Evolutionary conservation across 805 yeast genomes (phyloP).

Genomic region (Yarrowia sp.): DNA sequence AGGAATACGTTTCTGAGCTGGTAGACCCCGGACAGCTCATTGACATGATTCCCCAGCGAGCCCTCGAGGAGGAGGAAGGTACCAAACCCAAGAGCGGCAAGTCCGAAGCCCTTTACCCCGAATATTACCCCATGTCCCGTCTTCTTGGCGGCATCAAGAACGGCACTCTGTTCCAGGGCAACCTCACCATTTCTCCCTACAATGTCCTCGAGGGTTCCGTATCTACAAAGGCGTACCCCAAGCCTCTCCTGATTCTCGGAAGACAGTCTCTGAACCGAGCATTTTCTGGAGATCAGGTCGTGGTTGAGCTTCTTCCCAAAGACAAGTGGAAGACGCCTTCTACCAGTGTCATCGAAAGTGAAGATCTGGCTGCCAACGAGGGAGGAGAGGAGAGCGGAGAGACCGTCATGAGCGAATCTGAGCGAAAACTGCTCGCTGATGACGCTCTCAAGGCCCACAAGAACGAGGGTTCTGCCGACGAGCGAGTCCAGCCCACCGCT

Average conservation of each 20-base stretch:
- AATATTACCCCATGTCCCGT: constrained; percentile 80
- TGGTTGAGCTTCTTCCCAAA: constrained; percentile 86
- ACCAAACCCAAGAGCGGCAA: constrained; percentile 45
- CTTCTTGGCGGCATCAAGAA: constrained; percentile 88
- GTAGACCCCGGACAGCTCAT: constrained; percentile 76
- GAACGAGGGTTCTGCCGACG: constrained; percentile 48
- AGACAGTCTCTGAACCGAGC: constrained; percentile 86
- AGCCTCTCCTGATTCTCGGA: constrained; percentile 83
- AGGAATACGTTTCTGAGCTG: constrained; percentile 72
- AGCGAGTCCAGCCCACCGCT: constrained; percentile 86
- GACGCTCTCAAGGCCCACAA: constrained; percentile 68
- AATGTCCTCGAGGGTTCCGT: constrained; percentile 89
- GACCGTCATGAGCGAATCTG: constrained; percentile 66
- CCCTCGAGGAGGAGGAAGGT: constrained; percentile 43
- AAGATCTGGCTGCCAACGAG: constrained; percentile 58
- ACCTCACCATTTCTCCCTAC: constrained; percentile 78
- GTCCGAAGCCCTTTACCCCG: constrained; percentile 69
- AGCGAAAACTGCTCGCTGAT: constrained; percentile 72
- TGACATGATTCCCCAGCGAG: constrained; percentile 71
- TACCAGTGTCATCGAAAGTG: constrained; percentile 78
- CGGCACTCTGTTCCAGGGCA: constrained; percentile 88
- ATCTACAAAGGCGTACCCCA: constrained; percentile 71
- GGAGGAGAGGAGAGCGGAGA: constrained; percentile 55
- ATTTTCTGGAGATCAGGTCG: constrained; percentile 89
- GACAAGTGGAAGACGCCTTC: constrained; percentile 89